phyloP scores from a whole-genome alignment of 108 stramenopile species.

The Cyclotella distinguenda region DNA sequence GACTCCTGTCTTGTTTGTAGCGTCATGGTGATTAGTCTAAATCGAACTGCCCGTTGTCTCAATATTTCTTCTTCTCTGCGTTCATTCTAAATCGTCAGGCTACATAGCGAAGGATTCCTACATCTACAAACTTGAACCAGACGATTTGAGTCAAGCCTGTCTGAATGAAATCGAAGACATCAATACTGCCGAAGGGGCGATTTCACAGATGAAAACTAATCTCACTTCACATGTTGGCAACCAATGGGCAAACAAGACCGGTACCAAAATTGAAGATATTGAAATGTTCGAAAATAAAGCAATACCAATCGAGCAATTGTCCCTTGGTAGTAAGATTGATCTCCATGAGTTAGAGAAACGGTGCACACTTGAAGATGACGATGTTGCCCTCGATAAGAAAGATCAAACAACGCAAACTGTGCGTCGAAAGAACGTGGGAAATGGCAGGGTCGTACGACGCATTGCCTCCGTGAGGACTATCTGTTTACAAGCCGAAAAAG shows the following conservation, averaged over 20 bases:
- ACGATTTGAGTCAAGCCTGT: constrained; percentile 37
- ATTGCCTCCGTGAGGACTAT: constrained; percentile 11
- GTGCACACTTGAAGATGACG: constrained; percentile 34
- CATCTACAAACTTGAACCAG: constrained; percentile 43
- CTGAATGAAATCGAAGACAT: constrained; percentile 53
- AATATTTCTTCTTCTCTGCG: not conserved
- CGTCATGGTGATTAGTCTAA: not conserved
- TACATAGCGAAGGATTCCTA: constrained; percentile 24
- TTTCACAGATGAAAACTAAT: constrained; percentile 32
- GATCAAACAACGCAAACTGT: constrained; percentile 17
- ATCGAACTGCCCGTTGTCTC: not conserved
- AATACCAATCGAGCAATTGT: constrained; percentile 33
- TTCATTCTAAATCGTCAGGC: constrained; percentile 3
- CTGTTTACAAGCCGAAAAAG: constrained; percentile 15
- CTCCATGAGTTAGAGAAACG: constrained; percentile 34
- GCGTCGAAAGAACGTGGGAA: constrained; percentile 14
- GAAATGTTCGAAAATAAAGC: constrained; percentile 46
- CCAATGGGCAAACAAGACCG: constrained; percentile 29
- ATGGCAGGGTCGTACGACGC: constrained; percentile 19
- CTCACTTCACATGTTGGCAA: constrained; percentile 15
- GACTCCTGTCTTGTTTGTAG: not conserved
- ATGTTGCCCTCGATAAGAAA: constrained; percentile 17
- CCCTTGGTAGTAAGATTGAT: constrained; percentile 36
- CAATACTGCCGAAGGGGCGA: constrained; percentile 40
- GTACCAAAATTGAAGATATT: constrained; percentile 35